phyloP scores from a whole-genome alignment of 345 rosid genomes.

The rapeseed (Brassica napus) region Da-Ae NC_063436.1:20868001-20868500 shows the following conservation, averaged over 20 bases:
- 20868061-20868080: too few species aligned
- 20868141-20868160: too few species aligned
- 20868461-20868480: neutral
- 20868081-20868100: too few species aligned
- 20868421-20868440: neutral
- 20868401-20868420: neutral
- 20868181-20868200: slow-evolving; percentile 7
- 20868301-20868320: slow-evolving; percentile 13
- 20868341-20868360: slow-evolving; percentile 10
- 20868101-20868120: too few species aligned
- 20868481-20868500: slow-evolving; percentile 24
- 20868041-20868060: too few species aligned
- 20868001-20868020: too few species aligned
- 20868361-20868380: slow-evolving; percentile 23
- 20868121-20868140: too few species aligned
- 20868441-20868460: neutral
- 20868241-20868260: slow-evolving; percentile 24
- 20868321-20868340: slow-evolving; percentile 23
- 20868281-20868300: neutral
- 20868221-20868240: neutral
- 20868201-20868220: slow-evolving; percentile 14
- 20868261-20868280: neutral
- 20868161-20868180: too few species aligned
- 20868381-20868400: slow-evolving; percentile 32
- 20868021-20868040: too few species aligned